Percentiles rank a stretch among this genome's conserved stretches.
Conservation (phyloP, 1,139 yeast genomes). For the Pneumocystis sp. region DNA sequence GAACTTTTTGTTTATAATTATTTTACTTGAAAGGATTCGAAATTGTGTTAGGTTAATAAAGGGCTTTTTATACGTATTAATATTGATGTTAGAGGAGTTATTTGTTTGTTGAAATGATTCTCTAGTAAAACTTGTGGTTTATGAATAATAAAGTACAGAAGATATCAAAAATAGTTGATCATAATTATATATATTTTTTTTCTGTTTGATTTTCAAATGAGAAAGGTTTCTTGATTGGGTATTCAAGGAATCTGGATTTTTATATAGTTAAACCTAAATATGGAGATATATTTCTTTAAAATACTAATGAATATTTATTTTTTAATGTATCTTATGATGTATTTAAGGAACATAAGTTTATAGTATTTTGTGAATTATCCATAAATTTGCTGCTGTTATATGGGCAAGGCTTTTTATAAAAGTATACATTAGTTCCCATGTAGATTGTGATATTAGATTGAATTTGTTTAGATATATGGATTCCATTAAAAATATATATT, state of each 20-base stretch:
- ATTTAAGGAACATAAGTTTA: not conserved
- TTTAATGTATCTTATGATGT: not conserved
- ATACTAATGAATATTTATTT: not conserved
- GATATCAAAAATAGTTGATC: not conserved
- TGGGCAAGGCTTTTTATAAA: not conserved
- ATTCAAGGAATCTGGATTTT: no score
- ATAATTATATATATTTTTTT: not conserved
- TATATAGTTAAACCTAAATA: not conserved
- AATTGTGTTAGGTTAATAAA: not conserved
- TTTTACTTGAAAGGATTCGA: not conserved
- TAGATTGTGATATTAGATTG: no score
- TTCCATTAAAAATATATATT: not conserved
- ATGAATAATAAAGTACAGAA: not conserved
- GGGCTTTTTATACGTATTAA: not conserved
- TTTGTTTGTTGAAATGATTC: not conserved
- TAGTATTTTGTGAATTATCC: not conserved
- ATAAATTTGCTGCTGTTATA: not conserved
- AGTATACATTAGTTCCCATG: not conserved
- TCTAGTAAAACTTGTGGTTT: not conserved
- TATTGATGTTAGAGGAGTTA: not conserved
- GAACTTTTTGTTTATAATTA: not conserved
- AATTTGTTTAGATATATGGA: no score
- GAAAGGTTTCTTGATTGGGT: no score
- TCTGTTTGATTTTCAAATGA: not conserved
- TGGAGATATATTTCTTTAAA: not conserved